Evolutionary conservation across 805 yeast genomes (phyloP).

Genomic region (Myxozyma lipomycoides): DNA sequence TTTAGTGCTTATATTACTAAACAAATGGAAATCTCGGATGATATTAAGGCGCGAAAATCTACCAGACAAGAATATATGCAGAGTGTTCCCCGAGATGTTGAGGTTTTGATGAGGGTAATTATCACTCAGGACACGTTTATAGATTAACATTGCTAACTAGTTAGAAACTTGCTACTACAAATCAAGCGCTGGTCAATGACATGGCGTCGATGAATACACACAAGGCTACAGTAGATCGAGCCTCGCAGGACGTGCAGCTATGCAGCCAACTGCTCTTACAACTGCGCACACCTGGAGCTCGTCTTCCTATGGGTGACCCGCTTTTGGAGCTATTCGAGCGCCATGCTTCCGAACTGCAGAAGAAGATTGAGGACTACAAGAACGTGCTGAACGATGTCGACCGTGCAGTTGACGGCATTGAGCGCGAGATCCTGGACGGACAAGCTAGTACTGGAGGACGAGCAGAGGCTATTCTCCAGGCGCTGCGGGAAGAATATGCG

Average conservation of each 20-base stretch:
- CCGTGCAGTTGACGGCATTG: conserved; percentile 47
- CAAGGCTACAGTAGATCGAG: conserved; percentile 16
- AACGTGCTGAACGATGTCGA: conserved; percentile 50
- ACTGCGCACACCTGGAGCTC: conserved; percentile 24
- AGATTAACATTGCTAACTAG: too few species aligned
- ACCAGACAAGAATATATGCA: conserved; percentile 46
- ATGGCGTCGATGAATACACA: conserved; percentile 16
- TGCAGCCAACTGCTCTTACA: conserved; percentile 23
- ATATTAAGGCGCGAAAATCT: conserved; percentile 42
- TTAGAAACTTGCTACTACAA: conserved; percentile 31
- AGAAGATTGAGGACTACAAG: conserved; percentile 50
- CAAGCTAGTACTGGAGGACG: conserved; percentile 2
- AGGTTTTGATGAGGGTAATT: conserved; percentile 43
- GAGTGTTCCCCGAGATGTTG: conserved; percentile 54
- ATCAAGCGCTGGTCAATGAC: conserved; percentile 24
- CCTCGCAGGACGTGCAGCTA: conserved; percentile 19
- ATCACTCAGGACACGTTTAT: too few species aligned
- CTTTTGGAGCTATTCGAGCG: conserved; percentile 50
- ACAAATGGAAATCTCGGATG: conserved; percentile 52
- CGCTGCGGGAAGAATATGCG: conserved; percentile 54
- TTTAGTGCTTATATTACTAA: conserved; percentile 45
- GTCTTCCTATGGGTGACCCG: conserved; percentile 42
- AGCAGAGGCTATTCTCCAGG: conserved; percentile 30
- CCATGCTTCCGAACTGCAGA: conserved; percentile 42
- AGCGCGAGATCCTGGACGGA: conserved; percentile 23